Evolutionary conservation across 345 rosid genomes (phyloP), one percentile per base, ranked within the genome.

Genomic region (Populus euphratica): DNA sequence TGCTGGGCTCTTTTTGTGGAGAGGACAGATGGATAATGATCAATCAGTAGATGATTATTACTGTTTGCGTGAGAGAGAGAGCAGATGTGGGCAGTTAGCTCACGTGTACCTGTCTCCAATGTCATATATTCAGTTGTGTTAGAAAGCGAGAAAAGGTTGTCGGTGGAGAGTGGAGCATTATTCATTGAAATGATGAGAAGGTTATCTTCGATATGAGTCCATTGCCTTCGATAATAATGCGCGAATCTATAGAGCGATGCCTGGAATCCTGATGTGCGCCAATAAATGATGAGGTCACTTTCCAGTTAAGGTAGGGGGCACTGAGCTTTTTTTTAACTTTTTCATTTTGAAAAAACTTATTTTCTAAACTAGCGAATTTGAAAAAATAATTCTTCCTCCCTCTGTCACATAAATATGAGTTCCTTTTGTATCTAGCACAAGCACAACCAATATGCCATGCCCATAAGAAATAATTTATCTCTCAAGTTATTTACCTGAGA

Each of bases 61-160:
- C 20, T 2, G 20, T 18, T 82, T 86, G 88, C 68, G 84, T 66
- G 83, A 73, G 82, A 82, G 83, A 82, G 86, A 79, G 87, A 68
- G 89, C 86, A 87, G 88, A 70, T 75, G 74, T 49, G 86, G 86
- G 94, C 89, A 89, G 97, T 91, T 94, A 85, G 90, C 87, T 94
- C 97, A 92, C 97, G 97, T 94, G 94, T 85, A 84, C 82, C 76
- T 89, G 86, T 86, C 83, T 85, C 83, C 33, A 31, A 31, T 31
- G 33, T 78, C 77, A 82, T 68, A 31, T 79, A 67, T 82, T 82
- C 82, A 76, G 80, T 83, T 87, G 85, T 68, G 83, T 36, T 31
- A 39, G 52, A 75, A 61, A 78, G n/a, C 49, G 67, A 64, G 35
- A 61, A 74, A 59, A 68, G 67, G 59, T 14, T 54, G 25, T 44